These are phyloP conservation scores for Ophiostoma himal-ulmi DNA, from an alignment of 2,329 filamentous ascomycete species.

Conservation along the genomic window DNA sequence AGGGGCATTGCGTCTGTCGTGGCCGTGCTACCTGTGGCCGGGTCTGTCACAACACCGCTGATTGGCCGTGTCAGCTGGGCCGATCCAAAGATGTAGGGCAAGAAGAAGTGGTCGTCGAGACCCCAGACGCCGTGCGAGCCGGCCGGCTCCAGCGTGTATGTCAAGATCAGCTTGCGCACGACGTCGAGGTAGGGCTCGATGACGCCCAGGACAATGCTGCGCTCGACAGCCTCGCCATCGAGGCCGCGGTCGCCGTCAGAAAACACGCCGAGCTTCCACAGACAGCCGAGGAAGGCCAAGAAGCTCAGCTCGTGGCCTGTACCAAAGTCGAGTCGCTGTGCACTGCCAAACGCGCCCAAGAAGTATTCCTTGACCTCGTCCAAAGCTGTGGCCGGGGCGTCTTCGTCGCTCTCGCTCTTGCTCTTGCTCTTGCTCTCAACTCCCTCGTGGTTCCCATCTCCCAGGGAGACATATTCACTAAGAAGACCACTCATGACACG, in stretches of 20 bases:
- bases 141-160: slow-evolving; percentile 89
- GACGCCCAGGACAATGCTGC: slow-evolving; percentile 72
- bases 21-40: slow-evolving; percentile 35
- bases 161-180: slow-evolving; percentile 75
- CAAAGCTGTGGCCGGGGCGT: slow-evolving; percentile 27
- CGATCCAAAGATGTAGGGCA: slow-evolving; percentile 91
- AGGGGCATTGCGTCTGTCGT: slow-evolving; percentile 58
- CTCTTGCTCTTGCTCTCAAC: neutral
- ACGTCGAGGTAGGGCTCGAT: slow-evolving; percentile 83
- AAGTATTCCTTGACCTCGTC: slow-evolving; percentile 75
- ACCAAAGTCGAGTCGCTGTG: slow-evolving; percentile 87
- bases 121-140: slow-evolving; percentile 98
- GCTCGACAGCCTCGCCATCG: slow-evolving; percentile 56
- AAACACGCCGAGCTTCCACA: slow-evolving; percentile 89
- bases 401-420: slow-evolving; percentile 15
- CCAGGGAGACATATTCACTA: slow-evolving; percentile 44
- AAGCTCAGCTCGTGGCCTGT: slow-evolving; percentile 96
- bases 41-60: slow-evolving; percentile 23
- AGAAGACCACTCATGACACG: slow-evolving; percentile 51
- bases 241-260: slow-evolving; percentile 39
- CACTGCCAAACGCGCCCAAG: slow-evolving; percentile 77
- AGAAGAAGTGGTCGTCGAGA: slow-evolving; percentile 91
- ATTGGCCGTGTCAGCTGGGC: slow-evolving; percentile 81
- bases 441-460: neutral
- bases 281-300: slow-evolving; percentile 76